phyloP scores from a whole-genome alignment of 805 yeast species.

The Yarrowia porcina region DNA sequence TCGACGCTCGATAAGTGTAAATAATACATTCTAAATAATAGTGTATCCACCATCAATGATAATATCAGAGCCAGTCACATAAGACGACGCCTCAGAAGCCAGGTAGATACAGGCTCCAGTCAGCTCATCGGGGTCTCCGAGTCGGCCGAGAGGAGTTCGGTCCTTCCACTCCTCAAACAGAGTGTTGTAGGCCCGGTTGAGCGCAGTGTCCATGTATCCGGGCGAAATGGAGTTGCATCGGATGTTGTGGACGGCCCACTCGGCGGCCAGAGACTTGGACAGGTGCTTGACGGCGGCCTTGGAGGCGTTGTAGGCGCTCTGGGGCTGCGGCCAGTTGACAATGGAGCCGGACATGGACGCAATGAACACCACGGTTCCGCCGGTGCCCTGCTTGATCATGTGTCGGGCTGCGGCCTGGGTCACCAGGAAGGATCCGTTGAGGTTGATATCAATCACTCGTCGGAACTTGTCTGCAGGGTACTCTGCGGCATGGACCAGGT shows the following conservation, averaged over 20 bases:
- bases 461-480: constrained; percentile 64
- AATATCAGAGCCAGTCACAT: constrained; percentile 65
- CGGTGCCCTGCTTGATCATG: constrained; percentile 54
- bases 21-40: too few relatives aligned
- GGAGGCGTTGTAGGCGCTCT: constrained; percentile 66
- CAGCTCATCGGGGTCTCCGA: constrained; percentile 69
- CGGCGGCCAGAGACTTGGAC: constrained; percentile 65
- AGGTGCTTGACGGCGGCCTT: constrained; percentile 70
- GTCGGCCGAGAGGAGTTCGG: constrained; percentile 63
- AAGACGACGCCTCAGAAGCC: constrained; percentile 54
- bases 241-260: constrained; percentile 67
- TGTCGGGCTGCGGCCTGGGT: constrained; percentile 65
- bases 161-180: constrained; percentile 55
- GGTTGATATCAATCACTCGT: constrained; percentile 60
- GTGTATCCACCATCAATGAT: constrained; percentile 63
- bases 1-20: too few relatives aligned
- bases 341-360: constrained; percentile 72
- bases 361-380: constrained; percentile 60
- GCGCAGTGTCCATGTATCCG: constrained; percentile 68
- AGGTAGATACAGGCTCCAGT: constrained; percentile 63
- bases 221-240: constrained; percentile 67
- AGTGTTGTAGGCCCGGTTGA: constrained; percentile 57
- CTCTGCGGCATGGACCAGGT: constrained; percentile 65
- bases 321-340: constrained; percentile 72
- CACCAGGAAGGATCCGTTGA: constrained; percentile 63